A percentile compares a stretch with the other conserved stretches of the same genome.
Conservation (phyloP, 495 filamentous ascomycete species). For the Neurospora sp. region DNA sequence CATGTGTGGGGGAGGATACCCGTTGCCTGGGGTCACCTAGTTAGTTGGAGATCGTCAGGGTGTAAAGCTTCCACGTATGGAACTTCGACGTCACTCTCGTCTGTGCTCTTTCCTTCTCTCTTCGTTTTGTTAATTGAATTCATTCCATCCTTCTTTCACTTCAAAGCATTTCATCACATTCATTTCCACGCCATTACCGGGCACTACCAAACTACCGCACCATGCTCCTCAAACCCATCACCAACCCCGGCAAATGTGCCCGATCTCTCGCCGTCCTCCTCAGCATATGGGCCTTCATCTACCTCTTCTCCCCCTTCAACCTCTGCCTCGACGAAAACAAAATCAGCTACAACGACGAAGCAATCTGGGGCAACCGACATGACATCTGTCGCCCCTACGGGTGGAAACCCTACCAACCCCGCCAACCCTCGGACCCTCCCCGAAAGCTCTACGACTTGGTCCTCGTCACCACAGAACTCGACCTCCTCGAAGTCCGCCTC, state of each 20-base stretch:
- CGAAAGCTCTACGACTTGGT: conserved; percentile 48
- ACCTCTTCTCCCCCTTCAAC: background rate
- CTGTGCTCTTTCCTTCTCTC: background rate
- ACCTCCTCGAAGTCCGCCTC: conserved; percentile 49
- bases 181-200: background rate
- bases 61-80: background rate
- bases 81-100: background rate
- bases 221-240: background rate
- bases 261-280: background rate
- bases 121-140: background rate
- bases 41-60: background rate
- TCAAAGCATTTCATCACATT: background rate
- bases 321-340: background rate
- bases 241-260: background rate
- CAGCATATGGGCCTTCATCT: background rate
- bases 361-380: background rate
- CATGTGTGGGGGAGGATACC: background rate
- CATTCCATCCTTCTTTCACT: background rate
- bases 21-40: background rate
- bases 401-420: conserved; percentile 23
- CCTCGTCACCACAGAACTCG: conserved; percentile 45
- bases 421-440: background rate
- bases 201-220: background rate
- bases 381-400: conserved; percentile 31
- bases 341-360: background rate